Base-by-base conservation (phyloP, 2,329 filamentous ascomycete genomes). In the Orbilia quercus region DNA sequence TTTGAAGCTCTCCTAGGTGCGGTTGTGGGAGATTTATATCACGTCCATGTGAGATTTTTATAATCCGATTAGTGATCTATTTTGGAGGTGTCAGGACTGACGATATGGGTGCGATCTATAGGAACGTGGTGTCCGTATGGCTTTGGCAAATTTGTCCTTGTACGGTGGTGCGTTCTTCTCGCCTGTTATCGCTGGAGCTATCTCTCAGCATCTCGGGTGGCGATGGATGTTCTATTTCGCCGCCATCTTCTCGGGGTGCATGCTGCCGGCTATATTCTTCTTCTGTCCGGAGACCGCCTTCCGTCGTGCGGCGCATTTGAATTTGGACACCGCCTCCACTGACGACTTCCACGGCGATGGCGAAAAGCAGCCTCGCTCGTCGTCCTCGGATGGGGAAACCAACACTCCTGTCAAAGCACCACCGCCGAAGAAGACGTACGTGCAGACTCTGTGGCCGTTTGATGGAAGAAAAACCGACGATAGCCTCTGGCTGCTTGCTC, bases 1-100 rank as follows among this genome's bases (percentile, higher is more conserved):
- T 97, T 95, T 76, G 94, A 98, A 81, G 91, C 91, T 0, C 83
- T 97, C 22, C 89, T 97, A 67, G 96, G 96, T 80, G 91, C 91
- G 0, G 89, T 88, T 53, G 91, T 97, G 5, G 94, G 92, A 42
- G 94, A 98, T 80, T 80, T 98, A 57, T 97, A 94, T 81, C 95
- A 89, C 80, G 92, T 97, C 23, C 94, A 94, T 82, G 88, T 53
- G 14, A 25, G 48, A 23, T 16, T 44, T 34, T 22, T 48, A 16
- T 42, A 20, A 4, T 14, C 23, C 9, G 45, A 50, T 50, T 5
- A 31, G 9, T 50, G 23, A 14, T 54, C 34, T 36, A 9, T 9
- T 42, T 14, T 7, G 16, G n/a, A 62, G 25, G 18, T 1, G 12
- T n/a, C 23, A 23, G 18, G 20, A n/a, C 38, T 57, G 31, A 57